Base-by-base conservation (phyloP, 176 grass and related monocot genomes). In the Carex parvula region DNA sequence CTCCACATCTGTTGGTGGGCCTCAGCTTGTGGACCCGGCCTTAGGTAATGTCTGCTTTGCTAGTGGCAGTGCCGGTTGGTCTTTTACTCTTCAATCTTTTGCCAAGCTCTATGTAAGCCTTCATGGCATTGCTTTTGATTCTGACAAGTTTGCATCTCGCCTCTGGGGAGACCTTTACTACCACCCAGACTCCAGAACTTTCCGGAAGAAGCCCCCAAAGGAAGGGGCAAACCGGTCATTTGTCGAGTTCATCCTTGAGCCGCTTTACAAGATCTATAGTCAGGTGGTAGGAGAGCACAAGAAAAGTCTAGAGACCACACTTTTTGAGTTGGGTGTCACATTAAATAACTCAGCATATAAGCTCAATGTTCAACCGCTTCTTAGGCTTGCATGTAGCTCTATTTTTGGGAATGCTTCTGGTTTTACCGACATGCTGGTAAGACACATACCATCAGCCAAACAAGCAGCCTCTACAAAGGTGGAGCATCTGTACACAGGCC, bases 191-290 rank as follows among this genome's bases (percentile, higher is more conserved):
- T 76, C 93, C 66, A 93, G 96, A 87, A 88, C 80, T 72, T 99
- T 99, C 81, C 86, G 85, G 86, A 99, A 95, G 88, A 99, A 99
- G 64, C 96, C 93, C 5, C 93, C 93, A 56, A 93, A 93, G 81
- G 93, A 88, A 92, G 96, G 96, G 84, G 93, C 88, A 86, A 94
- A 99, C 74, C 94, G 93, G 84, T 99, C 96, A 80, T 99, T 99
- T 78, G 87, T 99, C 50, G 92, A 95, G 61, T 99, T 99, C 69
- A 89, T 99, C 84, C 91, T 99, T 42, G 93, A 99, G 60, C 93
- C 96, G 26, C 84, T 99, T 46, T 99, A 99, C 83, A 99, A 99
- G 91, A 93, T 99, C 62, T 99, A 99, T 67, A 99, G 96, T 80
- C 96, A 93, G 70, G 96, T 99, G 58, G 90, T 99, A 35, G 91